These are phyloP conservation scores for Vaccinium darrowii DNA, from an alignment of 148 eudicot species.

Conservation along the genomic window DNA sequence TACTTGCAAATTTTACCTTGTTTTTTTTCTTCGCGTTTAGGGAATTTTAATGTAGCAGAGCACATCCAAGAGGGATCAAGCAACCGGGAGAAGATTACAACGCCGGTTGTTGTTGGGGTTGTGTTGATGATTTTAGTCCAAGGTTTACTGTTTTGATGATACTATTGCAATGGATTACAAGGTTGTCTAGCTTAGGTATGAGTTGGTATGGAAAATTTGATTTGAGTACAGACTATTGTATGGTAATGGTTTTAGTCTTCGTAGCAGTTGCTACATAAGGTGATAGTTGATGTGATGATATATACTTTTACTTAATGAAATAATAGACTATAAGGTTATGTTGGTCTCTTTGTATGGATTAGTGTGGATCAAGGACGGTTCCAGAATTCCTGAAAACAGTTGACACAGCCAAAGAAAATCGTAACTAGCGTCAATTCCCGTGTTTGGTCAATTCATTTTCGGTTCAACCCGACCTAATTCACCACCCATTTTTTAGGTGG, in stretches of 20 bases:
- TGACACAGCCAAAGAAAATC: too few relatives aligned
- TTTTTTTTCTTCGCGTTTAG: conserved; percentile 20
- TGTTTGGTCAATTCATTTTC: too few relatives aligned
- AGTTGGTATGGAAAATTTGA: neutral
- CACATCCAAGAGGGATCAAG: conserved; percentile 42
- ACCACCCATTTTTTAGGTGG: too few relatives aligned
- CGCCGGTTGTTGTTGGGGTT: conserved; percentile 21
- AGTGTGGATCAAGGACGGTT: too few relatives aligned
- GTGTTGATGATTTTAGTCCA: conserved; percentile 27
- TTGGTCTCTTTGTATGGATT: neutral
- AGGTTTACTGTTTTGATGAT: conserved; percentile 22
- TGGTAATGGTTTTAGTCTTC: neutral
- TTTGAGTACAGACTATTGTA: neutral
- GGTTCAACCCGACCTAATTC: too few relatives aligned
- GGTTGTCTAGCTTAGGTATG: neutral
- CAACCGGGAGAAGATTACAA: conserved; percentile 21
- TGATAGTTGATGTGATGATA: neutral
- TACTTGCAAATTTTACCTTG: neutral
- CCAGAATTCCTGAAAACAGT: too few relatives aligned
- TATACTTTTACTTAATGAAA: neutral
- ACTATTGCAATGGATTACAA: neutral
- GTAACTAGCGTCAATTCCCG: too few relatives aligned
- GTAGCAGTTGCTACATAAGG: neutral
- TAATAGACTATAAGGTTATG: neutral
- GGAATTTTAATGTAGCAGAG: conserved; percentile 58